A percentile compares a stretch with the other conserved stretches of the same genome.
phyloP scores from a whole-genome alignment of 208 protist species.

The Dictyostelium gargantuum region DNA sequence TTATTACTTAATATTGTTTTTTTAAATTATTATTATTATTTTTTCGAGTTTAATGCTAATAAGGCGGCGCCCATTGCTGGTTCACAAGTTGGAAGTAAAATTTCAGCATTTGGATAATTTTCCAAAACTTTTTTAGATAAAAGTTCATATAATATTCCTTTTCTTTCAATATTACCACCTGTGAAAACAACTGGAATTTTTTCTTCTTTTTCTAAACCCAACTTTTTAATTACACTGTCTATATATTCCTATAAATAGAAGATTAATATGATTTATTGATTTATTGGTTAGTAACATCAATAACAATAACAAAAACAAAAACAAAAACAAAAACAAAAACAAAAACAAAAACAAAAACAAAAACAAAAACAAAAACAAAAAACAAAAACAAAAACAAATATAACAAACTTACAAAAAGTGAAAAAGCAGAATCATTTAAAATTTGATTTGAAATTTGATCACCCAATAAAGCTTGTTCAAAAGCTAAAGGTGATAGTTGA shows the following conservation, averaged over 20 bases:
- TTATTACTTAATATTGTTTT: not conserved
- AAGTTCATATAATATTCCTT: not conserved
- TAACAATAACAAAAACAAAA: too few relatives aligned
- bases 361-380: too few relatives aligned
- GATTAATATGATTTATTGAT: not conserved
- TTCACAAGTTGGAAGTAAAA: not conserved
- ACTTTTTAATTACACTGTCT: slow-evolving; percentile 6
- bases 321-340: too few relatives aligned
- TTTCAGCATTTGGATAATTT: not conserved
- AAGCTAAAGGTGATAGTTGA: not conserved
- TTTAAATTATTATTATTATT: not conserved
- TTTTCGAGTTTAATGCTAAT: not conserved
- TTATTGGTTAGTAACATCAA: too few relatives aligned
- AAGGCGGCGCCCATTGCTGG: slow-evolving; percentile 10
- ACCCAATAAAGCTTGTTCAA: not conserved
- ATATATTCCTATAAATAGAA: not conserved
- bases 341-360: too few relatives aligned
- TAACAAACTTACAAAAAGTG: slow-evolving; percentile 28
- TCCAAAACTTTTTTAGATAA: not conserved
- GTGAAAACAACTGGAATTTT: slow-evolving; percentile 38
- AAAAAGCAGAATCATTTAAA: not conserved
- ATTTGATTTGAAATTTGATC: slow-evolving; percentile 20
- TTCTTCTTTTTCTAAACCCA: not conserved
- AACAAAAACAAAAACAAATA: too few relatives aligned
- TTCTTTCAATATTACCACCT: slow-evolving; percentile 44